phyloP scores from a whole-genome alignment of 305 asterid genomes.

The Solanum chacoense region DNA sequence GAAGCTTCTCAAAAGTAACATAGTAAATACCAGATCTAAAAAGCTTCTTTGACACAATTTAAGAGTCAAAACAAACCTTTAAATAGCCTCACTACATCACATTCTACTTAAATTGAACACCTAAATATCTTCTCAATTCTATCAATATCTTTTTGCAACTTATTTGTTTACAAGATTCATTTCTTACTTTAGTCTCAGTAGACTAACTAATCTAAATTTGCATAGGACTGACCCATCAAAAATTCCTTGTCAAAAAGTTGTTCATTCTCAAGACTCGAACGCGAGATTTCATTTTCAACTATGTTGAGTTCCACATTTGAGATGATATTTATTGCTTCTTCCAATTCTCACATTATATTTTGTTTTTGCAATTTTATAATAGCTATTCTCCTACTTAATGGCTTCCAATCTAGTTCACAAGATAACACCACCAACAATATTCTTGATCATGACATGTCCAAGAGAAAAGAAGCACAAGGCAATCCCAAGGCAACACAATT shows the following conservation, averaged over 20 bases:
- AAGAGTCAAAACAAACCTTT: background rate
- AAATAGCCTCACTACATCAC: background rate
- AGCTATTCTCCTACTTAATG: conserved; percentile 24
- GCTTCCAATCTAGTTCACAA: background rate
- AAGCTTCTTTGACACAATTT: background rate
- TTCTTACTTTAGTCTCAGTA: background rate
- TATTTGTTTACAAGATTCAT: background rate
- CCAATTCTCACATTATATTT: conserved; percentile 47
- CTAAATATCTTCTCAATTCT: background rate
- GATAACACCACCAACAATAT: background rate
- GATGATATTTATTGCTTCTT: conserved; percentile 34
- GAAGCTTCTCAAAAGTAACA: background rate
- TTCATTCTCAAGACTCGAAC: rapidly evolving
- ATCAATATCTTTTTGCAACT: background rate
- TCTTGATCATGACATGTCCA: background rate
- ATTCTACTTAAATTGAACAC: background rate
- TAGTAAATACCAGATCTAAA: background rate
- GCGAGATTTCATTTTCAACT: background rate
- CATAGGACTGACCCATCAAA: too few species aligned
- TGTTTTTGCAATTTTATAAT: conserved; percentile 63
- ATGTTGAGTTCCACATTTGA: conserved; percentile 42
- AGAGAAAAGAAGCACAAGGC: background rate
- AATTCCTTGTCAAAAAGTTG: rapidly evolving
- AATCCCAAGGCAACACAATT: background rate
- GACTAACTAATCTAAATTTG: background rate